Conservation (phyloP, 1,284 basidiomycete genomes). For the Cutaneotrichosporon arboriforme region DNA sequence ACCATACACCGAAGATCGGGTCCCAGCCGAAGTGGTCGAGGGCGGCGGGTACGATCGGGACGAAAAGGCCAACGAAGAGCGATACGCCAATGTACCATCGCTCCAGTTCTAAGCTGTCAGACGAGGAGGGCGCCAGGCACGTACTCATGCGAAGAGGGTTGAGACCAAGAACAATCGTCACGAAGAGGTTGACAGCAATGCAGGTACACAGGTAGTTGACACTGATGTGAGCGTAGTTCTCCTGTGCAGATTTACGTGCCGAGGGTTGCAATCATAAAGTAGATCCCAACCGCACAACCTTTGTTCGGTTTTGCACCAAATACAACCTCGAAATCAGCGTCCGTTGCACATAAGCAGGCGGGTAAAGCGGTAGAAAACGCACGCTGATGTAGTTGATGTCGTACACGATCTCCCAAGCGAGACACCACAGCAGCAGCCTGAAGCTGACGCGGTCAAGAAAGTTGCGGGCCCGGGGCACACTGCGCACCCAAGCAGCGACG, state of each 20-base stretch:
- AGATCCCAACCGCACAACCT: conserved; percentile 25
- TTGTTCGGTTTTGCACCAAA: conserved; percentile 3
- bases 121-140: background rate
- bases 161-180: conserved; percentile 32
- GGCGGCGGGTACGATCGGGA: conserved; percentile 20
- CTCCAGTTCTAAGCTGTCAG: conserved; percentile 6
- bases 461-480: conserved; percentile 16
- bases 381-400: conserved; percentile 23
- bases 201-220: conserved; percentile 36
- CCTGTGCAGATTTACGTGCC: conserved; percentile 22
- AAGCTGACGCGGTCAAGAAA: conserved; percentile 35
- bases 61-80: conserved; percentile 17
- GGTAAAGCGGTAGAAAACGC: background rate
- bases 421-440: conserved; percentile 28
- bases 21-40: conserved; percentile 25
- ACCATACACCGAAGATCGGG: conserved; percentile 16
- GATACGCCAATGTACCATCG: conserved; percentile 21
- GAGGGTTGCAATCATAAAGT: conserved; percentile 29
- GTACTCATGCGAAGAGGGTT: conserved; percentile 24
- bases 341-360: no score
- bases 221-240: conserved; percentile 11
- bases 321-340: conserved; percentile 2
- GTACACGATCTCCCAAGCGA: conserved; percentile 33
- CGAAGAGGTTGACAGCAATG: conserved; percentile 36
- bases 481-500: conserved; percentile 15